Base-by-base conservation (phyloP, 1,139 yeast species). In the Debaryomyces fabryi region DNA sequence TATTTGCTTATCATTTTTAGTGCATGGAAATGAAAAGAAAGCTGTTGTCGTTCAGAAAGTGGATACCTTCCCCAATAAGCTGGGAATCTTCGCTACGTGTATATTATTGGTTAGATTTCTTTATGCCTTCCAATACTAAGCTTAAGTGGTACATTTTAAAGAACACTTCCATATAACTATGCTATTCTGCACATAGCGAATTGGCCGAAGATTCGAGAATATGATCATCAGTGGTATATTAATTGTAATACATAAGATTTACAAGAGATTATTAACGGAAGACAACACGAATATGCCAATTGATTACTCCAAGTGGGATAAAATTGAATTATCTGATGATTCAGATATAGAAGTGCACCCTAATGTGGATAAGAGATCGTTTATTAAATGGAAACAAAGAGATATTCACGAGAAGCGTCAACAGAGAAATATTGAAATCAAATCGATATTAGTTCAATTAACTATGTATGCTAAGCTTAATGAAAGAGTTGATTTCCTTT, bases 261-360 rank as follows among this genome's bases (percentile, higher is more conserved):
- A 35, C 15, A 20, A 20, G 24, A 35, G 38, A 35, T 21, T 25
- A 35, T 21, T 35, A 6, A 20, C 12, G 15, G 6, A n/a, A 20
- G 13, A 20, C 32, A 8, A 33, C 15, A 13, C 39, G 58, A 42
- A 25, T 6, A 86, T 86, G 91, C 81, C 88, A 46, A 85, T 92
- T 58, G 99, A 93, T 65, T 93, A 93, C 69, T 91, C 97, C 12
- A 93, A 93, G 66, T 93, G 99, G 98, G 99, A 93, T 68, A 90
- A 90, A 65, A 82, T 93, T 52, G 99, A 93, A 67, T 74, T 93
- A 43, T 89, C 97, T 15, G 99, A 93, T 64, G 99, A 93, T 66
- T 89, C 97, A 6, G 98, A 93, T 63, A 77, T 92, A 44, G 99
- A 93, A 63, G 99, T 92, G 8, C 99, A 95, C 66, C 99, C 99